Evolutionary conservation across 2,329 filamentous ascomycete genomes (phyloP).

Genomic region (Cercospora janseana): DNA sequence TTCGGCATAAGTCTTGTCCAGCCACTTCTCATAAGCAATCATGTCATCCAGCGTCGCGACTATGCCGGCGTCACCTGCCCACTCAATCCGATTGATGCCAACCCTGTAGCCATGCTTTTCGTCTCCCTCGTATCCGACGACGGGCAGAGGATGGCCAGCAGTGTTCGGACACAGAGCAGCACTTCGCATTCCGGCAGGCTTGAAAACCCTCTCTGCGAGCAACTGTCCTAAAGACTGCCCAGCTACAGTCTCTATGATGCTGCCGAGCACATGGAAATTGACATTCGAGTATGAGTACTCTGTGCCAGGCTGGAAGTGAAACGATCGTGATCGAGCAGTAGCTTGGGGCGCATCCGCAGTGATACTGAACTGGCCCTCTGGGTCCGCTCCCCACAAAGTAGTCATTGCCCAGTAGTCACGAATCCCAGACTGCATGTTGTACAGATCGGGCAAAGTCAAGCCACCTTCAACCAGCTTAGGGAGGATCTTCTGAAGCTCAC

Average conservation of each 20-base stretch:
- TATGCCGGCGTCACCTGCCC: slow-evolving; percentile 49
- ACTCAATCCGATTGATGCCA: slow-evolving; percentile 46
- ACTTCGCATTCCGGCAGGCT: slow-evolving; percentile 45
- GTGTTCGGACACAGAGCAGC: slow-evolving; percentile 43
- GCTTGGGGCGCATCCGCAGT: slow-evolving; percentile 33
- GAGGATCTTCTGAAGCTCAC: slow-evolving; percentile 36
- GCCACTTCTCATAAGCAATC: slow-evolving; percentile 47
- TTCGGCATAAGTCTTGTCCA: slow-evolving; percentile 39
- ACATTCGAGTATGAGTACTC: slow-evolving; percentile 48
- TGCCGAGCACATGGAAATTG: slow-evolving; percentile 45
- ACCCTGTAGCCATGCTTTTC: slow-evolving; percentile 41
- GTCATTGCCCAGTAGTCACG: slow-evolving; percentile 50
- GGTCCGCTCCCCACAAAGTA: slow-evolving; percentile 44
- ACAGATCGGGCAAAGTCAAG: slow-evolving; percentile 41
- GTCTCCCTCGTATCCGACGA: slow-evolving; percentile 47
- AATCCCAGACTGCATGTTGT: slow-evolving; percentile 45
- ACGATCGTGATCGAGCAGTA: slow-evolving; percentile 35
- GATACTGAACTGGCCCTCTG: slow-evolving; percentile 44
- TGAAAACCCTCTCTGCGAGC: slow-evolving; percentile 42
- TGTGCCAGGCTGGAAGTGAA: slow-evolving; percentile 47
- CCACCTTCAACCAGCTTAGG: slow-evolving; percentile 31
- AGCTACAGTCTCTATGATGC: slow-evolving; percentile 42
- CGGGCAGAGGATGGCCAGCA: slow-evolving; percentile 40
- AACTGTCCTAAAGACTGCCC: slow-evolving; percentile 40
- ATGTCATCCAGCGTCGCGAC: slow-evolving; percentile 48